Conservation (phyloP, 2,329 filamentous ascomycete genomes). For the Phialophora tarda region DNA sequence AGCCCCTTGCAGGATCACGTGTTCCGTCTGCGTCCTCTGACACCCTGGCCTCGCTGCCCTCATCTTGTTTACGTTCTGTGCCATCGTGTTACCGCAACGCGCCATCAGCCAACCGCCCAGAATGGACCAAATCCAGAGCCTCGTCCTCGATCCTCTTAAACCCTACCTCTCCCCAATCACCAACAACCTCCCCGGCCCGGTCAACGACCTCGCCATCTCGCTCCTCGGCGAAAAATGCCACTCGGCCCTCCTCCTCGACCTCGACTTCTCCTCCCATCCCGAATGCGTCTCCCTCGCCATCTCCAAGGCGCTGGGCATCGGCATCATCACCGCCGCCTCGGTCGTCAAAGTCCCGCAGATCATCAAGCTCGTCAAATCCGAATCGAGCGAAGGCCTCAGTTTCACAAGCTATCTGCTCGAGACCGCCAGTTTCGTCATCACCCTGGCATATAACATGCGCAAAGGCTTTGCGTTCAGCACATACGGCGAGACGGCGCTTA, state of each 20-base stretch:
- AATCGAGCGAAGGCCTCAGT: slow-evolving; percentile 80
- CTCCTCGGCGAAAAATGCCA: slow-evolving; percentile 87
- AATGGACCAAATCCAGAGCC: slow-evolving; percentile 52
- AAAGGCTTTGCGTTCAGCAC: slow-evolving; percentile 95
- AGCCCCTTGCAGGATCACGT: slow-evolving; percentile 22
- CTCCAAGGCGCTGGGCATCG: slow-evolving; percentile 90
- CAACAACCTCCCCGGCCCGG: slow-evolving; percentile 72
- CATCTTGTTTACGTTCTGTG: background rate
- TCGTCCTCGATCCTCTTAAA: slow-evolving; percentile 51
- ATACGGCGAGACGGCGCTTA: slow-evolving; percentile 91
- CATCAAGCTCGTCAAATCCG: slow-evolving; percentile 81
- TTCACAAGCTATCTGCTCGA: slow-evolving; percentile 94
- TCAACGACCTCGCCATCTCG: slow-evolving; percentile 75
- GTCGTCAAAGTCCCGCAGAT: slow-evolving; percentile 98
- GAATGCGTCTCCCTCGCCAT: slow-evolving; percentile 87
- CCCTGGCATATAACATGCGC: slow-evolving; percentile 88
- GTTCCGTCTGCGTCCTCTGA: background rate
- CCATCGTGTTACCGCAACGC: background rate
- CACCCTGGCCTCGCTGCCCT: slow-evolving; percentile 23
- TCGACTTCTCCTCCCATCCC: slow-evolving; percentile 73
- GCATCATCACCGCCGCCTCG: slow-evolving; percentile 86
- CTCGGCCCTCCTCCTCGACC: slow-evolving; percentile 79
- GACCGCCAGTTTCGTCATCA: slow-evolving; percentile 84
- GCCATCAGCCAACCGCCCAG: background rate
- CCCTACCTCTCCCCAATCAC: slow-evolving; percentile 69